Conservation (phyloP, 352 stramenopile species). For the Pythium periplocum region DNA sequence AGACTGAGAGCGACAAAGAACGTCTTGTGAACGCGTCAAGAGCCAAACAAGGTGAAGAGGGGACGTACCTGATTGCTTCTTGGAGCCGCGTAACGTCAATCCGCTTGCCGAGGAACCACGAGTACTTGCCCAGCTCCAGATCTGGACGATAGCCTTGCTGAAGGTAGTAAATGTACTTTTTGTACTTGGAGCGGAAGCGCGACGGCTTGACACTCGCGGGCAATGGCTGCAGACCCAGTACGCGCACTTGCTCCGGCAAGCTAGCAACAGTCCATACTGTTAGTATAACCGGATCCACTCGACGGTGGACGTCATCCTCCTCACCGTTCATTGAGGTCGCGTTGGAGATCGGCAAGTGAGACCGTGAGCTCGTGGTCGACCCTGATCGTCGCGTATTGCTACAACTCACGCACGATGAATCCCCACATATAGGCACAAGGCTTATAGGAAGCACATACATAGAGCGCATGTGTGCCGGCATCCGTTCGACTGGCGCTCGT, state of each 20-base stretch:
- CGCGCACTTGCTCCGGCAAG: slow-evolving; percentile 37
- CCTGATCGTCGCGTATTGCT: slow-evolving; percentile 86
- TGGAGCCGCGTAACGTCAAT: slow-evolving; percentile 55
- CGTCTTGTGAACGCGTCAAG: neutral
- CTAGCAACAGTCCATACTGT: too few species aligned
- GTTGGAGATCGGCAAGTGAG: slow-evolving; percentile 34
- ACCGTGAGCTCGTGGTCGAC: slow-evolving; percentile 34
- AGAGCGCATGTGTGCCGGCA: slow-evolving; percentile 78
- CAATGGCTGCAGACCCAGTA: slow-evolving; percentile 38
- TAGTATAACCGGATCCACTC: too few species aligned
- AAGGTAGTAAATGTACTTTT: slow-evolving; percentile 90
- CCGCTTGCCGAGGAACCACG: slow-evolving; percentile 75
- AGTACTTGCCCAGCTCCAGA: slow-evolving; percentile 64
- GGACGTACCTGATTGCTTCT: slow-evolving; percentile 50
- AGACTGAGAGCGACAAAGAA: slow-evolving; percentile 18
- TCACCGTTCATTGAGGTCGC: slow-evolving; percentile 52
- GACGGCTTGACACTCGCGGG: slow-evolving; percentile 24
- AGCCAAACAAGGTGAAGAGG: neutral
- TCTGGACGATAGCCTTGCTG: slow-evolving; percentile 73
- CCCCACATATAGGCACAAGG: neutral
- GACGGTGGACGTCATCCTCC: neutral
- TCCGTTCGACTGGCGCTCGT: slow-evolving; percentile 82
- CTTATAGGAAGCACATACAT: slow-evolving; percentile 30
- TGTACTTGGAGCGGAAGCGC: slow-evolving; percentile 76
- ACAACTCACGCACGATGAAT: slow-evolving; percentile 8